Evolutionary conservation across 2,329 filamentous ascomycete species (phyloP), one percentile per base, ranked within the genome.

Genomic region (Xylariaceae sp.): DNA sequence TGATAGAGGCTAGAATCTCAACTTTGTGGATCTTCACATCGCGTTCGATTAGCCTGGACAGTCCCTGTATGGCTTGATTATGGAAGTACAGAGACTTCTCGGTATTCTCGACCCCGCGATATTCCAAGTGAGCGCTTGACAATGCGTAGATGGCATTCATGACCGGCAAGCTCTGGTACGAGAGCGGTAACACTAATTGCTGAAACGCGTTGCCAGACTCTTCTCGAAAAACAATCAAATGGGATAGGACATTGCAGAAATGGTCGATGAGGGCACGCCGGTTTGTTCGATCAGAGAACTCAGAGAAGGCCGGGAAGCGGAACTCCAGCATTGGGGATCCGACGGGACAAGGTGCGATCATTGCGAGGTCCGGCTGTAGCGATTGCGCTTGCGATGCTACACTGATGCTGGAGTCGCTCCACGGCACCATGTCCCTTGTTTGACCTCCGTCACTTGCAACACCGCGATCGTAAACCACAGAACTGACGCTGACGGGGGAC

Each of bases 71-170:
- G 10, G 84, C 83, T 65, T 78, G 77, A 56, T 81, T 85, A 59
- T 87, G 84, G 59, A 86, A 86, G 57, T 79, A 79, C 1, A 85
- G 70, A 37, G 83, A 85, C 62, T 79, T 81, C 62, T 87, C 82
- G 19, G 73, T 69, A 6, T 79, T 80, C 21, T 79, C 72, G 5
- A 83, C 73, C 1, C 81, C 82, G 21, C 82, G 74, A 47, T 83
- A 91, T 62, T 93, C 89, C 55, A 96, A 77, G 70, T 96, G 95
- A 56, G 92, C 93, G 54, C 89, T 90, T 0, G 91, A 85, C 7
- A 97, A 77, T 0, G 92, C 91, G 56, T 90, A 92, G 57, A 97
- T 89, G 9, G 92, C 91, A 67, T 95, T 91, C 71, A 90, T 89
- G 3, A 96, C 80, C 1, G 83, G 80, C 0, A 76, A 75, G 65